These are phyloP conservation scores for Tremellales sp. DNA, from an alignment of 1,284 basidiomycete genomes.

Conservation along the genomic window DNA sequence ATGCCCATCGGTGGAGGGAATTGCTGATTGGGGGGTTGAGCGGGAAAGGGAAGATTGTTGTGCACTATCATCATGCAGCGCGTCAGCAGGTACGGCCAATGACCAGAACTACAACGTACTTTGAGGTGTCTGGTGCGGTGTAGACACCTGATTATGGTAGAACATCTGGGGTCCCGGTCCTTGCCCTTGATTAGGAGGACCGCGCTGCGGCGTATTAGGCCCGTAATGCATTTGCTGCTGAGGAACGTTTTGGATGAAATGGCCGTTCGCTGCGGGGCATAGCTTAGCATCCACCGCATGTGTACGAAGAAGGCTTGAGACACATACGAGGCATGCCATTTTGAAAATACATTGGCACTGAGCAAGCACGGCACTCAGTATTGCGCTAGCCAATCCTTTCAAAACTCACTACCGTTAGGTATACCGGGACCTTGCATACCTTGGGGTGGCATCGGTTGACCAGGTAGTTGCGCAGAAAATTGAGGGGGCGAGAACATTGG, in stretches of 20 bases:
- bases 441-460: slow-evolving; percentile 21
- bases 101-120: slow-evolving; percentile 20
- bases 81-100: slow-evolving; percentile 1
- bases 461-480: slow-evolving; percentile 24
- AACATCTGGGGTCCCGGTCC: slow-evolving; percentile 16
- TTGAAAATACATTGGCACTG: slow-evolving; percentile 34
- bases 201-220: slow-evolving; percentile 19
- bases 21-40: slow-evolving; percentile 8
- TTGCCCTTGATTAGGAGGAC: slow-evolving; percentile 6
- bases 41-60: slow-evolving; percentile 18
- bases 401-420: slow-evolving; percentile 32
- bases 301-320: slow-evolving; percentile 8
- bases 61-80: slow-evolving; percentile 6
- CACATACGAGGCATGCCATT: slow-evolving; percentile 32
- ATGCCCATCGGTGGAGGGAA: not conserved
- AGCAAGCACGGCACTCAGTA: not conserved
- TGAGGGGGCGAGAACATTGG: slow-evolving; percentile 40
- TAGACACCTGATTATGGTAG: slow-evolving; percentile 22
- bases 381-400: not conserved
- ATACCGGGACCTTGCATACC: slow-evolving; percentile 17
- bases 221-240: slow-evolving; percentile 40
- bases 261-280: slow-evolving; percentile 26
- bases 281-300: slow-evolving; percentile 16
- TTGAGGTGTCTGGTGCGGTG: slow-evolving; percentile 42
- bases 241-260: slow-evolving; percentile 41